Evolutionary conservation across 768 basidiomycete species (phyloP).

Genomic region (Kwoniella newhampshirensis): DNA sequence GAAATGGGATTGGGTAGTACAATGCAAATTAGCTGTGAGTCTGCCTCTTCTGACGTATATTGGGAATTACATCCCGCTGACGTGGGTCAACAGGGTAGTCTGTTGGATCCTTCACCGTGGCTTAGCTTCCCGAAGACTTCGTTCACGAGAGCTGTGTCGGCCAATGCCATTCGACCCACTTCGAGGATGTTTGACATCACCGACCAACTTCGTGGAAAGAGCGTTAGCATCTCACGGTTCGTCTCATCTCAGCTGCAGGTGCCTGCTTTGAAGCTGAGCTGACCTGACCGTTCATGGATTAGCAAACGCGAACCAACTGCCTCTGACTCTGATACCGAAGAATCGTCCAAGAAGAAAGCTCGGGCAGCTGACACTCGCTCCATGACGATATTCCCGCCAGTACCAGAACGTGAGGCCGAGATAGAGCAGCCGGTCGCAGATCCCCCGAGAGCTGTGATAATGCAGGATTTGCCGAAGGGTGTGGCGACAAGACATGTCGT

Average conservation of each 20-base stretch:
- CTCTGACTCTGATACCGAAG: conserved; percentile 44
- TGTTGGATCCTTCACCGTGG: conserved; percentile 27
- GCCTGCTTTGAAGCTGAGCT: background rate
- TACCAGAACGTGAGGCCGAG: background rate
- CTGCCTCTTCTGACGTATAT: background rate
- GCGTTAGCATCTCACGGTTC: conserved; percentile 32
- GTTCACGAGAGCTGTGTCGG: conserved; percentile 12
- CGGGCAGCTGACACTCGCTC: conserved; percentile 9
- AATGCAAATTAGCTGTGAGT: conserved; percentile 37
- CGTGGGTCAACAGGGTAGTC: conserved; percentile 17
- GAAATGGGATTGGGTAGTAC: conserved; percentile 38
- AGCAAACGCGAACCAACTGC: conserved; percentile 42
- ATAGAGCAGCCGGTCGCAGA: background rate
- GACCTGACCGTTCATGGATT: background rate
- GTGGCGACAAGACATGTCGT: conserved; percentile 28
- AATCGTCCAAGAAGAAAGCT: conserved; percentile 22
- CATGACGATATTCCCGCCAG: conserved; percentile 12
- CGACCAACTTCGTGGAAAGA: conserved; percentile 24
- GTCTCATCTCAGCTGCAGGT: background rate
- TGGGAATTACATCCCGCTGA: background rate
- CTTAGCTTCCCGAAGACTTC: conserved; percentile 34
- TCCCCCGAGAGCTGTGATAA: background rate
- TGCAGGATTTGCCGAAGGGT: background rate
- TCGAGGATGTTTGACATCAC: conserved; percentile 33
- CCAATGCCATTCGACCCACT: conserved; percentile 15